Conservation (phyloP, 495 filamentous ascomycete genomes). For the Chaetomidium leptoderma region DNA sequence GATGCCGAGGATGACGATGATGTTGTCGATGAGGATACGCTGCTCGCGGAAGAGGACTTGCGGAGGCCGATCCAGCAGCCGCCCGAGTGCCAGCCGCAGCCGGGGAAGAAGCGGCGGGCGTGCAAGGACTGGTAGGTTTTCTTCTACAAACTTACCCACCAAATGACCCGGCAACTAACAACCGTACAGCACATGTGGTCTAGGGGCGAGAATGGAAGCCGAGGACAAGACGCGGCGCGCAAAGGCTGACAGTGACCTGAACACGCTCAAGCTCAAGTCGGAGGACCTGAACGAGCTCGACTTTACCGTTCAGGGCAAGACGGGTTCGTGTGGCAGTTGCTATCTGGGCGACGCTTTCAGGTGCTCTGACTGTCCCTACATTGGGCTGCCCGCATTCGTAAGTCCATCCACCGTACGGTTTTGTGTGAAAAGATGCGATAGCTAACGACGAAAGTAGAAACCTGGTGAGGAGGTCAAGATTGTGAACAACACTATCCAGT, state of each 20-base stretch:
- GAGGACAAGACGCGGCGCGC: conserved; percentile 70
- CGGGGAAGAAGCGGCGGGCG: conserved; percentile 79
- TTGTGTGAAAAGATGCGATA: background rate
- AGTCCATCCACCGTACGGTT: background rate
- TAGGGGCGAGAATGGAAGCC: conserved; percentile 70
- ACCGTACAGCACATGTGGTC: conserved; percentile 66
- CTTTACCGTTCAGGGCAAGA: conserved; percentile 93
- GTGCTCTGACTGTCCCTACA: conserved; percentile 73
- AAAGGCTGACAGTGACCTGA: conserved; percentile 48
- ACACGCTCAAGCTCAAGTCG: conserved; percentile 64
- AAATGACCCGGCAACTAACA: background rate
- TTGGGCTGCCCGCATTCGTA: conserved; percentile 82
- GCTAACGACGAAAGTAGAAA: conserved; percentile 46
- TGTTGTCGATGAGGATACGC: conserved; percentile 84
- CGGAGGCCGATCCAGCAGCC: conserved; percentile 67
- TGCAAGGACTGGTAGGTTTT: conserved; percentile 78
- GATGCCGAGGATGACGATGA: conserved; percentile 57
- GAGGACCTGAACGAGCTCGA: conserved; percentile 85
- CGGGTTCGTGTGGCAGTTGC: conserved; percentile 89
- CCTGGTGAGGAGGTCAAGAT: conserved; percentile 89
- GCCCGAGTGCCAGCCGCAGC: conserved; percentile 74
- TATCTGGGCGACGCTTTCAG: conserved; percentile 86
- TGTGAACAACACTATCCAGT: conserved; percentile 78
- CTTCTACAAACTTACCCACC: background rate
- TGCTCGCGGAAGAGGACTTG: conserved; percentile 79